phyloP scores from a whole-genome alignment of 2,329 filamentous ascomycete genomes.

The Calonectria honghensis region DNA sequence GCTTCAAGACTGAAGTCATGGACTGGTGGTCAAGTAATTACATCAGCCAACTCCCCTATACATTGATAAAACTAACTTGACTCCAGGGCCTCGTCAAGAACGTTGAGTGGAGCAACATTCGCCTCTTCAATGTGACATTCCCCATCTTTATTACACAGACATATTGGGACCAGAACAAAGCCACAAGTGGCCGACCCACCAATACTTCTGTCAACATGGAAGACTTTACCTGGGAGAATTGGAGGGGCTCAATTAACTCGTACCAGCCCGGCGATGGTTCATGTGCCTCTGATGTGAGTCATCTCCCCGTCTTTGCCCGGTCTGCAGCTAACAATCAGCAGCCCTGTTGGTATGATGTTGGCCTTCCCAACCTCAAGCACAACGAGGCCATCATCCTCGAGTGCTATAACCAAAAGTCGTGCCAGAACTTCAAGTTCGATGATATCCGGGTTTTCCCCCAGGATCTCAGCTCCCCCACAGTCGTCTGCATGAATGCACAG shows the following conservation, averaged over 20 bases:
- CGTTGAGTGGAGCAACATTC: conserved; percentile 39
- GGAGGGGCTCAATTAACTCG: conserved; percentile 37
- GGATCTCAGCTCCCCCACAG: conserved; percentile 30
- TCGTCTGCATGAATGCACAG: conserved; percentile 40
- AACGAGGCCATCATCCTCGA: conserved; percentile 41
- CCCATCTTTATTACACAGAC: conserved; percentile 41
- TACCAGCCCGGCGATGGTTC: conserved; percentile 38
- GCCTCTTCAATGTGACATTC: conserved; percentile 41
- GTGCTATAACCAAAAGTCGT: conserved; percentile 38
- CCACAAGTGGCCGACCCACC: conserved; percentile 31
- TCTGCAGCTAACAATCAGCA: not conserved
- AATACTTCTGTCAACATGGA: conserved; percentile 35
- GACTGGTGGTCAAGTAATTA: conserved; percentile 36
- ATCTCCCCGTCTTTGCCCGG: too few relatives aligned
- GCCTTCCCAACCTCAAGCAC: conserved; percentile 38
- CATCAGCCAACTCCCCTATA: not conserved
- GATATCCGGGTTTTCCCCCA: conserved; percentile 33
- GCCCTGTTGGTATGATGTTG: conserved; percentile 39
- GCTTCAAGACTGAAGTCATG: conserved; percentile 38
- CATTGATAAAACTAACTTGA: not conserved
- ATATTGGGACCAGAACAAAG: conserved; percentile 40
- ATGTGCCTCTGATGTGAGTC: conserved; percentile 37
- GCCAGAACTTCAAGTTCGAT: conserved; percentile 38
- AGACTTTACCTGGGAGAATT: conserved; percentile 38
- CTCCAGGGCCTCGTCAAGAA: conserved; percentile 34